Percentiles rank a stretch among this genome's conserved stretches.
Conservation (phyloP, 176 grass and related monocot species). For the Aegilops tauschii region DNA sequence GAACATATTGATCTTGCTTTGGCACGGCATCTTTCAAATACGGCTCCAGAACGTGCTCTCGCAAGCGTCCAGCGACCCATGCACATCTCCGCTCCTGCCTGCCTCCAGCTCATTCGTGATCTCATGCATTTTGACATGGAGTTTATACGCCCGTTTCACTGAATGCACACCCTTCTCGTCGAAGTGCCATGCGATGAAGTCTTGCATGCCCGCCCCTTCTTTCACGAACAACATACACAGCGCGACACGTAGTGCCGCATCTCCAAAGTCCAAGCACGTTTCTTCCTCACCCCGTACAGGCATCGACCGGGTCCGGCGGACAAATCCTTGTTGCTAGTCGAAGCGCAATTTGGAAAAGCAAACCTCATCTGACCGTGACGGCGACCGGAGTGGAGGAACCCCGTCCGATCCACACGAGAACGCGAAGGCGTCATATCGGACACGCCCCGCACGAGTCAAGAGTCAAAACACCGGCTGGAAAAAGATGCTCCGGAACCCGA, state of each 20-base stretch:
- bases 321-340: background rate
- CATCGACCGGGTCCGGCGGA: background rate
- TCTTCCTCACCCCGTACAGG: background rate
- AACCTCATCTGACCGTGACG: background rate
- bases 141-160: too few relatives aligned
- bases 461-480: background rate
- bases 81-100: too few relatives aligned
- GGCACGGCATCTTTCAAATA: too few relatives aligned
- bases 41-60: too few relatives aligned
- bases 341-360: background rate
- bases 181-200: too few relatives aligned
- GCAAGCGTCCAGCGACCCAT: too few relatives aligned
- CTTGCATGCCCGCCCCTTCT: too few relatives aligned
- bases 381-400: constrained; percentile 19
- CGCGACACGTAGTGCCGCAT: background rate
- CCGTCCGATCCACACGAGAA: background rate
- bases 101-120: too few relatives aligned
- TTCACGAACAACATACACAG: too few relatives aligned
- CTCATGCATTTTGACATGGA: too few relatives aligned
- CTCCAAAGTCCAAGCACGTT: background rate
- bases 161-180: too few relatives aligned
- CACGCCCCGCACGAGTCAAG: background rate
- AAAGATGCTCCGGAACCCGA: background rate
- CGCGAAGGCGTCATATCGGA: background rate
- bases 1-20: too few relatives aligned